Conservation (phyloP, 108 stramenopile genomes). For the Fistulifera solaris region DNA sequence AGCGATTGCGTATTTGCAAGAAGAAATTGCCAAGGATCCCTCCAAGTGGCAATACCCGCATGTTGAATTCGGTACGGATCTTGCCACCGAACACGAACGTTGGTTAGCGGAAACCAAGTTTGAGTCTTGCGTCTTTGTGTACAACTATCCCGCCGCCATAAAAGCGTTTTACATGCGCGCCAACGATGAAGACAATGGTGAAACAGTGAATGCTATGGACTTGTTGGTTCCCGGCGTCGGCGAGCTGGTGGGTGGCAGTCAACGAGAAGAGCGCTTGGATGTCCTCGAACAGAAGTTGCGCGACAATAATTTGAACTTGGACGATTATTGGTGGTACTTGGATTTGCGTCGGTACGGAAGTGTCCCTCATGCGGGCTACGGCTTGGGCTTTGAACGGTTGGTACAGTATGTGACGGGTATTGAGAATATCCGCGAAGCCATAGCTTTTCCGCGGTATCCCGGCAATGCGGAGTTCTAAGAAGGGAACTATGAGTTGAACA, state of each 20-base stretch:
- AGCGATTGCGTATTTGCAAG: conserved; percentile 84
- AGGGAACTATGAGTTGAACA: too few relatives aligned
- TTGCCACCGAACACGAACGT: conserved; percentile 95
- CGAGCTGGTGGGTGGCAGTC: conserved; percentile 97
- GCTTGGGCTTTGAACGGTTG: conserved; percentile 98
- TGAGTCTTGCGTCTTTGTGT: conserved; percentile 90
- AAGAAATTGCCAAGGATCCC: conserved; percentile 89
- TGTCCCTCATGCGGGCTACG: conserved; percentile 99
- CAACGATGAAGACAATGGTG: conserved; percentile 90
- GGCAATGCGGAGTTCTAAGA: conserved; percentile 94
- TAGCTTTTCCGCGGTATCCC: conserved; percentile 95
- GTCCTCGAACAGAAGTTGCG: conserved; percentile 85
- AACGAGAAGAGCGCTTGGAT: conserved; percentile 90
- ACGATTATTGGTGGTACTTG: conserved; percentile 98
- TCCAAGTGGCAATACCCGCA: conserved; percentile 90
- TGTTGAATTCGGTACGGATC: conserved; percentile 95
- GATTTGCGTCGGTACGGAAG: conserved; percentile 89
- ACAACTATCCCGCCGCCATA: conserved; percentile 95
- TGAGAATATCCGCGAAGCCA: conserved; percentile 98
- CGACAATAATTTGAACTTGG: conserved; percentile 75
- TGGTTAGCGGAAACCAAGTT: conserved; percentile 95
- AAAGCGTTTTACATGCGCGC: conserved; percentile 99
- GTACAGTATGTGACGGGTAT: conserved; percentile 96
- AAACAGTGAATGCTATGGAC: conserved; percentile 98
- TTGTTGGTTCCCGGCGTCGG: conserved; percentile 98